Conservation (phyloP, 176 grass and related monocot species). For the Metroxylon sagu region DNA sequence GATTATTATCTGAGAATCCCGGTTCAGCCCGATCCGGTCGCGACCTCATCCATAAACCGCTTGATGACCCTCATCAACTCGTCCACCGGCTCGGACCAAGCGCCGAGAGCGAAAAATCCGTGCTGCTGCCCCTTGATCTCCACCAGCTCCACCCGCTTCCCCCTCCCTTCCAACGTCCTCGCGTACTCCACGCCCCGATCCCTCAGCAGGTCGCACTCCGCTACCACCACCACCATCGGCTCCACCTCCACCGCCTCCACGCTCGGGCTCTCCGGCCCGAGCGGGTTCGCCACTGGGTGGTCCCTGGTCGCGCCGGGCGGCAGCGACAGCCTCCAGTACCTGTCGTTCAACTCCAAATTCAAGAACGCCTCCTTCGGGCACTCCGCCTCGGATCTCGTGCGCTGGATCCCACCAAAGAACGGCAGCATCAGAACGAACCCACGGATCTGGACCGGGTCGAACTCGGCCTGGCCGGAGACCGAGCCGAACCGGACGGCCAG, state of each 20-base stretch:
- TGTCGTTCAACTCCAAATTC: constrained; percentile 53
- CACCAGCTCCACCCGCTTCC: constrained; percentile 55
- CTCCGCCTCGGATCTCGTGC: constrained; percentile 54
- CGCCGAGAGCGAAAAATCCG: constrained; percentile 76
- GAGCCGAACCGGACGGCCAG: constrained; percentile 59
- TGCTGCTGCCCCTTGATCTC: constrained; percentile 82
- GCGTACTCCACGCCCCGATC: constrained; percentile 73
- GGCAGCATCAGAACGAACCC: constrained; percentile 75
- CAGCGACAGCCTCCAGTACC: constrained; percentile 77
- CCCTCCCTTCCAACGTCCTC: constrained; percentile 30
- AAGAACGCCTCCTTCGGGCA: constrained; percentile 69
- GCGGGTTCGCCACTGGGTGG: constrained; percentile 55
- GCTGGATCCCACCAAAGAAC: constrained; percentile 53
- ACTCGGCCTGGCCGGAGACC: constrained; percentile 27
- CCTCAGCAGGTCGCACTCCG: constrained; percentile 48
- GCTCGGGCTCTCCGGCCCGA: constrained; percentile 38
- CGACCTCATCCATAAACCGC: constrained; percentile 36
- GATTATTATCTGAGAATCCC: no score
- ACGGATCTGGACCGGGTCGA: constrained; percentile 18
- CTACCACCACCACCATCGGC: constrained; percentile 69
- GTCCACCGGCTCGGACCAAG: constrained; percentile 41
- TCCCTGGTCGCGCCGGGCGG: constrained; percentile 49
- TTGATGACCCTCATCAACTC: constrained; percentile 60
- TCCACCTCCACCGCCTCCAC: constrained; percentile 40
- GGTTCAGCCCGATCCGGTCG: background rate